Conservation (phyloP, 768 basidiomycete genomes). For the Lactifluus pinguis region DNA sequence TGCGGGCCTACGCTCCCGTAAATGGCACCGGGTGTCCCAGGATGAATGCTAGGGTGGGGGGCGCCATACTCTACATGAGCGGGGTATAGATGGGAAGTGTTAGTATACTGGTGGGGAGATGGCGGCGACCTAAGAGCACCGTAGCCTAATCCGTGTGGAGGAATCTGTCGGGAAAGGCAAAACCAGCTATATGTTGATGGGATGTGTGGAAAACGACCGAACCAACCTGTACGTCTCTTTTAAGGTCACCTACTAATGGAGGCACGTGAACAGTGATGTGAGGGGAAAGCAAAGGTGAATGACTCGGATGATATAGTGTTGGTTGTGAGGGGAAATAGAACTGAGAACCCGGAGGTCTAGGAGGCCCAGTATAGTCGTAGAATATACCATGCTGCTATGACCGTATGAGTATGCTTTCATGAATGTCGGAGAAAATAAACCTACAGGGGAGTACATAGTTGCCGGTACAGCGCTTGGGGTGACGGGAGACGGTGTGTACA, state of each 20-base stretch:
- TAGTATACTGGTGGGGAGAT: constrained; percentile 31
- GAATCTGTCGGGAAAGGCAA: constrained; percentile 37
- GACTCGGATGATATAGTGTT: constrained; percentile 48
- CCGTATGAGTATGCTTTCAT: constrained; percentile 33
- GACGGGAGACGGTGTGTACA: constrained; percentile 41
- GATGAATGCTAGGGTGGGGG: constrained; percentile 34
- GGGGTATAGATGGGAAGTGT: constrained; percentile 29
- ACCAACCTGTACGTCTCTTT: constrained; percentile 46
- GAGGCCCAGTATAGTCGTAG: constrained; percentile 46
- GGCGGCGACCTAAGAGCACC: constrained; percentile 34
- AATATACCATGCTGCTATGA: constrained; percentile 42
- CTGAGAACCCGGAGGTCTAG: constrained; percentile 43
- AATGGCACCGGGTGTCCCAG: constrained; percentile 25
- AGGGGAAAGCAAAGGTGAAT: constrained; percentile 46
- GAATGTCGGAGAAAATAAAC: constrained; percentile 30
- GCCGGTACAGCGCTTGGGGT: constrained; percentile 34
- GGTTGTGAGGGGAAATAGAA: constrained; percentile 54
- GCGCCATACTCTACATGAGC: constrained; percentile 39
- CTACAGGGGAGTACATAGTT: constrained; percentile 40
- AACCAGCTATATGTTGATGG: constrained; percentile 31
- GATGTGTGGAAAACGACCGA: constrained; percentile 5
- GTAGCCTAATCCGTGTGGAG: constrained; percentile 34
- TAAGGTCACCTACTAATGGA: constrained; percentile 42
- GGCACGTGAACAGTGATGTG: constrained; percentile 36
- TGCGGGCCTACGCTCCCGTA: constrained; percentile 30